phyloP scores from a whole-genome alignment of 2,329 filamentous ascomycete genomes.

The Pyricularia sp. region DNA sequence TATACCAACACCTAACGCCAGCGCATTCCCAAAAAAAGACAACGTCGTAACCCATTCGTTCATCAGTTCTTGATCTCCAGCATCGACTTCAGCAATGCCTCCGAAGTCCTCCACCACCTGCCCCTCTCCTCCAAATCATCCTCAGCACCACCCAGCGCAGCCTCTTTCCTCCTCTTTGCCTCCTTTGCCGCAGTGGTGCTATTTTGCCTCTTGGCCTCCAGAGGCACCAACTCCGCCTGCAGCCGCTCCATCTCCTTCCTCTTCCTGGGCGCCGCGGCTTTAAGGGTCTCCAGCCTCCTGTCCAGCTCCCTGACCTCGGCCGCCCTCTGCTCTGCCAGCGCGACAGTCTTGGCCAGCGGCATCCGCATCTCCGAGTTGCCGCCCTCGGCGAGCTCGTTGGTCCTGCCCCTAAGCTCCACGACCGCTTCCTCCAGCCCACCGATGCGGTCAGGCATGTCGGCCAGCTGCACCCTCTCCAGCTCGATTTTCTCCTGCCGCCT shows the following conservation, averaged over 20 bases:
- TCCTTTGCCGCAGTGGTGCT: conserved; percentile 61
- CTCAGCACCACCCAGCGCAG: conserved; percentile 52
- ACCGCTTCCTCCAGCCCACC: conserved; percentile 38
- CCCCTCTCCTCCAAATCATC: conserved; percentile 70
- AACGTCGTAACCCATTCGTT: neutral
- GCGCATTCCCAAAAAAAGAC: neutral
- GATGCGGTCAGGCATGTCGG: conserved; percentile 42
- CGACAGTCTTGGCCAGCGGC: conserved; percentile 47
- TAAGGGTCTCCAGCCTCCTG: conserved; percentile 53
- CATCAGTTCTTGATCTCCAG: conserved; percentile 21
- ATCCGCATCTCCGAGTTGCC: conserved; percentile 34
- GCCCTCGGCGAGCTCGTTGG: neutral
- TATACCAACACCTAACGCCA: neutral
- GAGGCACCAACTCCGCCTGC: conserved; percentile 55
- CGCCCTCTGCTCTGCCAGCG: conserved; percentile 41
- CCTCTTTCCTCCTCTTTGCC: conserved; percentile 58
- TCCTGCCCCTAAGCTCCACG: conserved; percentile 26
- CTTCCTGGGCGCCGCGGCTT: conserved; percentile 54
- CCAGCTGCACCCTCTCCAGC: conserved; percentile 36
- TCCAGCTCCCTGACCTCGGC: conserved; percentile 46
- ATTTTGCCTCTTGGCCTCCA: conserved; percentile 53
- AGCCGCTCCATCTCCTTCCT: conserved; percentile 58
- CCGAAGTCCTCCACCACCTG: conserved; percentile 65
- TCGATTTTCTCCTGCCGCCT: conserved; percentile 40
- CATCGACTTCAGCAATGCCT: conserved; percentile 52